Base-by-base conservation (phyloP, 208 protist species). In the Trichomonas vaginalis region DNA sequence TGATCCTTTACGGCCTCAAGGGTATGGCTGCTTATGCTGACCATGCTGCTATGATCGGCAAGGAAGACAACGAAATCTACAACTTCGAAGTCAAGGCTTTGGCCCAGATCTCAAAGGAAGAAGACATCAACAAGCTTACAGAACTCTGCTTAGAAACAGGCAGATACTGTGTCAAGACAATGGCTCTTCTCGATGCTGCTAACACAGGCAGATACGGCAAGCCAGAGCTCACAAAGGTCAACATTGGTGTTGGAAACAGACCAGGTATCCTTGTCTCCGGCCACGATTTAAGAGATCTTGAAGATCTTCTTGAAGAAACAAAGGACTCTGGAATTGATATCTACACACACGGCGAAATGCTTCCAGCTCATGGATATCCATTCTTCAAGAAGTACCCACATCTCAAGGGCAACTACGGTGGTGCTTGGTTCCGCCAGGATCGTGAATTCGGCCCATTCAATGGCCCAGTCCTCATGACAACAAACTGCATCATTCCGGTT, bases 331-430 rank as follows among this genome's bases (percentile, higher is more conserved):
- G 96, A 40, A 97, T 98, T 79, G 97, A 98, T 80, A 97, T 98
- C 17, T 98, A 98, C 96, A 98, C 98, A 2, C 98, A 98, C 96
- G 98, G 98, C 79, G 98, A 98, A 96, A 98, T 98, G 97, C 96
- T 98, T 6, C 97, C 98, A 14, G 97, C 97, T 12, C 97, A 98
- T 92, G 96, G 70, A 10, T 98, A 98, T 95, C 98, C 98, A 1
- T 86, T 96, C 51, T 97, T 98, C 10, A 96, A 96, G 70, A 96
- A 96, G 61, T 98, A 96, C 92, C 32, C 9, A n/a, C 96, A 97
- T 56, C 96, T 98, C 40, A 95, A 96, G 14, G 98, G 96, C 10
- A 95, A 98, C 96, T 98, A 96, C 95, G 97, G 97, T 49, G 70
- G 96, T 42, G 96, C 97, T 37, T 98, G 98, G 98, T 96, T 98